phyloP scores from a whole-genome alignment of 345 rosid species.

The Turnera subulata region DNA sequence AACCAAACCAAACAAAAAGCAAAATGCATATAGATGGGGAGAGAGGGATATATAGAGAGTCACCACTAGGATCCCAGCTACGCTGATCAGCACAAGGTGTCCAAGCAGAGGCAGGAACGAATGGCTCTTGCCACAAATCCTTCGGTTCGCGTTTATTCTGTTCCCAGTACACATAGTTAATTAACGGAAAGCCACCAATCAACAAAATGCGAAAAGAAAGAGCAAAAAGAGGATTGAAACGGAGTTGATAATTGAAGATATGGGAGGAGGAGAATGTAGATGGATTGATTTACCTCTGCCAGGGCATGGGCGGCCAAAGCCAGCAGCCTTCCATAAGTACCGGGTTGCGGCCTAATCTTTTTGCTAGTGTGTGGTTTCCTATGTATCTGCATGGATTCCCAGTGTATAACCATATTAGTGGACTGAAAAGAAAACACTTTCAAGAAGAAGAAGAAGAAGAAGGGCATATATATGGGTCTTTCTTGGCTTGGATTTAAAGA shows the following conservation, averaged over 20 bases:
- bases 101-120: constrained; percentile 73
- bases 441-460: no score
- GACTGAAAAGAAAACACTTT: not conserved
- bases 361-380: constrained; percentile 40
- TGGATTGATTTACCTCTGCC: constrained; percentile 62
- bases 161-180: constrained; percentile 31
- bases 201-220: no score
- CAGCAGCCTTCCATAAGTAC: constrained; percentile 70
- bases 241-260: not conserved
- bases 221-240: not conserved
- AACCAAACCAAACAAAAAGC: not conserved
- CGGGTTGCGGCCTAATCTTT: constrained; percentile 42
- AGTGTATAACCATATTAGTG: not conserved
- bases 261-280: not conserved
- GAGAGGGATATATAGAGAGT: constrained; percentile 20
- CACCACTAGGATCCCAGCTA: constrained; percentile 66
- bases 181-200: constrained; percentile 1
- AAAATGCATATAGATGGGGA: not conserved
- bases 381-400: constrained; percentile 33
- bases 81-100: constrained; percentile 84
- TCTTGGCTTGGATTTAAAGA: no score
- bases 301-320: constrained; percentile 89
- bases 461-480: no score
- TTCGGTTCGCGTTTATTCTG: constrained; percentile 86
- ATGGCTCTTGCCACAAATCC: constrained; percentile 88